Percentiles rank a stretch among this genome's conserved stretches.
Evolutionary conservation across 192 early-diverging fungal genomes (phyloP).

Genomic region (Oehlia diaphana): DNA sequence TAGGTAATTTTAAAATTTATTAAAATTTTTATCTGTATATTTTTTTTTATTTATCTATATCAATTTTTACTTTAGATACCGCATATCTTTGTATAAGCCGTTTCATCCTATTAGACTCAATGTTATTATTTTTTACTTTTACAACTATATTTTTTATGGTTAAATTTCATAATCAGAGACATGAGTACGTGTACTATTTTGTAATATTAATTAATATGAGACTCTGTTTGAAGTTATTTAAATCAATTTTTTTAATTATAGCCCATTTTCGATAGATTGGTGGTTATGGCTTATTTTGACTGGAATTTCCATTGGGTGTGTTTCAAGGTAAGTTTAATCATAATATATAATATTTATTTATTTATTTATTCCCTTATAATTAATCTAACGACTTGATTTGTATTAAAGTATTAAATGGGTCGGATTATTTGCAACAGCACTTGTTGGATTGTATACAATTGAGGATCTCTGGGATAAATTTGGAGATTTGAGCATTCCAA

Average conservation of each 20-base stretch:
- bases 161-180: constrained; percentile 74
- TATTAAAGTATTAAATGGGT: constrained; percentile 90
- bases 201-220: background rate
- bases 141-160: constrained; percentile 65
- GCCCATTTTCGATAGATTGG: constrained; percentile 86
- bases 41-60: background rate
- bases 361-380: constrained; percentile 18
- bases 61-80: constrained; percentile 49
- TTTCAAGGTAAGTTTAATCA: constrained; percentile 52
- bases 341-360: no score
- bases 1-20: constrained; percentile 46
- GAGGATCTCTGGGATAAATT: constrained; percentile 90
- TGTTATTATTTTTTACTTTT: constrained; percentile 89
- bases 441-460: constrained; percentile 89
- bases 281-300: constrained; percentile 85
- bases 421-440: constrained; percentile 85
- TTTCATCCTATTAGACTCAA: constrained; percentile 94
- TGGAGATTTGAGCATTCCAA: constrained; percentile 66
- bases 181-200: constrained; percentile 38
- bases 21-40: background rate
- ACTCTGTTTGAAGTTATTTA: background rate
- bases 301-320: constrained; percentile 84
- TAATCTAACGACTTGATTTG: background rate
- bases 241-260: constrained; percentile 23
- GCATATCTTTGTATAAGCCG: constrained; percentile 78